phyloP scores from a whole-genome alignment of 768 basidiomycete species.

The Calocybe cyanea region DNA sequence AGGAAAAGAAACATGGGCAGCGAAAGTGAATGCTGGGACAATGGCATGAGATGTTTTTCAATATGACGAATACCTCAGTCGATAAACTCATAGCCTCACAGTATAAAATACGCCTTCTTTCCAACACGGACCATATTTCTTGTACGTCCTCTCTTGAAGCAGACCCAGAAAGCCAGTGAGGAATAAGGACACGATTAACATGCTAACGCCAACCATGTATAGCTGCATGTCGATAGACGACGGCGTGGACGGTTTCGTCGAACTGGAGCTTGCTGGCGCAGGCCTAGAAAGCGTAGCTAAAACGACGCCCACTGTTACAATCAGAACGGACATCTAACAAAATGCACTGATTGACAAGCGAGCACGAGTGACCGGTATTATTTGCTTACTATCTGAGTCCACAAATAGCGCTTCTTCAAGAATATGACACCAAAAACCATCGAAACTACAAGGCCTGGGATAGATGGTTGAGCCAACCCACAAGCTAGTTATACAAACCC shows the following conservation, averaged over 20 bases:
- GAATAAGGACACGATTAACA: slow-evolving; percentile 65
- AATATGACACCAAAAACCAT: slow-evolving; percentile 69
- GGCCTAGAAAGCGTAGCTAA: slow-evolving; percentile 70
- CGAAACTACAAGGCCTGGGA: slow-evolving; percentile 65
- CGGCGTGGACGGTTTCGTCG: slow-evolving; percentile 16
- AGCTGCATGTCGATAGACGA: slow-evolving; percentile 32
- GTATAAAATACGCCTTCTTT: slow-evolving; percentile 83
- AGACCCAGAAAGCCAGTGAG: slow-evolving; percentile 67
- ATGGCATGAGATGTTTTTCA: too few species aligned
- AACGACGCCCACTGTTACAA: slow-evolving; percentile 69
- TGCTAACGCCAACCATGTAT: slow-evolving; percentile 64
- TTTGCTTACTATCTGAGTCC: slow-evolving; percentile 55
- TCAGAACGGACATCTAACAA: slow-evolving; percentile 52
- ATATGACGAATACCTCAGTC: too few species aligned
- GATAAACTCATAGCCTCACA: too few species aligned
- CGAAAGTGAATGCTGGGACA: slow-evolving; percentile 65
- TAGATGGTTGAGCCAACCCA: slow-evolving; percentile 3
- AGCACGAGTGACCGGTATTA: background rate
- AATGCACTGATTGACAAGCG: background rate
- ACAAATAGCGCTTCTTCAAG: slow-evolving; percentile 54
- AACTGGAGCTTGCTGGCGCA: slow-evolving; percentile 12
- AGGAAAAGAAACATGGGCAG: slow-evolving; percentile 74
- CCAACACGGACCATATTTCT: slow-evolving; percentile 74
- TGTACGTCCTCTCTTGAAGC: slow-evolving; percentile 75
- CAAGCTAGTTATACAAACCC: background rate